A percentile compares a stretch with the other conserved stretches of the same genome.
Evolutionary conservation across 2,329 filamentous ascomycete species (phyloP).

Genomic region (Fusarium torulosum): DNA sequence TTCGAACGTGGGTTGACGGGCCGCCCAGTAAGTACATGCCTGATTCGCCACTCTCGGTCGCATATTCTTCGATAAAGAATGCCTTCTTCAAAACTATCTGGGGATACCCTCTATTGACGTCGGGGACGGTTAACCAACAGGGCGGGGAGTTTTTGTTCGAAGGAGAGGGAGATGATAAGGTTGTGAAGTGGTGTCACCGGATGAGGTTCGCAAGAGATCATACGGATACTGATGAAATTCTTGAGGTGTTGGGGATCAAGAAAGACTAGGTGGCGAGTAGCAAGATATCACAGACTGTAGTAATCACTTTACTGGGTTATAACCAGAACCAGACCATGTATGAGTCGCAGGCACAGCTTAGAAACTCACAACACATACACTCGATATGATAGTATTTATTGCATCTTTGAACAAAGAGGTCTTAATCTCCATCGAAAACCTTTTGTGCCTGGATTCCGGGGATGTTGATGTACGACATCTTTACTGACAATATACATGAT

Average conservation of each 20-base stretch:
- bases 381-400: too few relatives aligned
- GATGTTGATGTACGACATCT: too few relatives aligned
- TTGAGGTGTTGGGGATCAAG: constrained; percentile 10
- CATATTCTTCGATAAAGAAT: not conserved
- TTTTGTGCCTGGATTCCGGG: too few relatives aligned
- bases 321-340: not conserved
- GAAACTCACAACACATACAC: too few relatives aligned
- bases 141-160: constrained; percentile 35
- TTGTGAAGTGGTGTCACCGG: constrained; percentile 30
- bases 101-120: constrained; percentile 6
- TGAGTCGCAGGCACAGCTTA: not conserved
- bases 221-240: constrained; percentile 25
- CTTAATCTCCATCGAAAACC: too few relatives aligned
- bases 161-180: constrained; percentile 4
- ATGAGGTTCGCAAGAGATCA: constrained; percentile 28
- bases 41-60: not conserved
- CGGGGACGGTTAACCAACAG: constrained; percentile 19
- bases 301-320: not conserved
- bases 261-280: not conserved
- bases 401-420: too few relatives aligned
- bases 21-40: constrained; percentile 15
- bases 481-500: too few relatives aligned
- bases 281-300: too few relatives aligned
- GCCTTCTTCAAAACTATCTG: not conserved
- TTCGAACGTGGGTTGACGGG: constrained; percentile 14